Evolutionary conservation across 345 rosid genomes (phyloP).

Genomic region (Corymbia maculata): DNA sequence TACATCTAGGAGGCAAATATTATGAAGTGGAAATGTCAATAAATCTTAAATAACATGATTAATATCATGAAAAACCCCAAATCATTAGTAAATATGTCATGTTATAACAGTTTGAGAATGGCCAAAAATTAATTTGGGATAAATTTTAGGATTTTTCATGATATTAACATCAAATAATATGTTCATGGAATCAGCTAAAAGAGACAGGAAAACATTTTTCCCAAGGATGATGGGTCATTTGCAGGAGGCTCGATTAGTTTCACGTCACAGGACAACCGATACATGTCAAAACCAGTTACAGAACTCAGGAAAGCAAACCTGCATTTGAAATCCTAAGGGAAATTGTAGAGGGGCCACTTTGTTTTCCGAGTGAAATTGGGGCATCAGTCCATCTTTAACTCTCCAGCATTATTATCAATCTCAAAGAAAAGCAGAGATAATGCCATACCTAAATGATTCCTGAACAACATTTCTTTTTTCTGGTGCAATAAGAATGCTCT

Average conservation of each 20-base stretch:
- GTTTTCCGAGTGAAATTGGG: background rate
- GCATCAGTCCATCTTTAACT: background rate
- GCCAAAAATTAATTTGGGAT: too few species aligned
- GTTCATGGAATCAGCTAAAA: background rate
- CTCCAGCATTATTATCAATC: background rate
- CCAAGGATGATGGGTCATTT: background rate
- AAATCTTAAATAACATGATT: background rate
- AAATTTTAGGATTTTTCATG: too few species aligned
- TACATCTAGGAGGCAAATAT: background rate
- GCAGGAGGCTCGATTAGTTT: background rate
- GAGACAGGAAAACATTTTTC: background rate
- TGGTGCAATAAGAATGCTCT: background rate
- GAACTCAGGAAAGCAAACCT: background rate
- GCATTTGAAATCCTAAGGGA: background rate
- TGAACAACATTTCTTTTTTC: background rate
- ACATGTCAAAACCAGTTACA: background rate
- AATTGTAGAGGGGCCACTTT: background rate
- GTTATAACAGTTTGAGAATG: too few species aligned
- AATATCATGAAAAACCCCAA: too few species aligned
- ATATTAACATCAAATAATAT: background rate
- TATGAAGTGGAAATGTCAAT: background rate
- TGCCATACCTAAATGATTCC: background rate
- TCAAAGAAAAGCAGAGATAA: background rate
- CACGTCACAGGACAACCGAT: background rate
- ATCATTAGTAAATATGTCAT: too few species aligned